Base-by-base conservation (phyloP, 2,329 filamentous ascomycete genomes). In the Calycina marina region DNA sequence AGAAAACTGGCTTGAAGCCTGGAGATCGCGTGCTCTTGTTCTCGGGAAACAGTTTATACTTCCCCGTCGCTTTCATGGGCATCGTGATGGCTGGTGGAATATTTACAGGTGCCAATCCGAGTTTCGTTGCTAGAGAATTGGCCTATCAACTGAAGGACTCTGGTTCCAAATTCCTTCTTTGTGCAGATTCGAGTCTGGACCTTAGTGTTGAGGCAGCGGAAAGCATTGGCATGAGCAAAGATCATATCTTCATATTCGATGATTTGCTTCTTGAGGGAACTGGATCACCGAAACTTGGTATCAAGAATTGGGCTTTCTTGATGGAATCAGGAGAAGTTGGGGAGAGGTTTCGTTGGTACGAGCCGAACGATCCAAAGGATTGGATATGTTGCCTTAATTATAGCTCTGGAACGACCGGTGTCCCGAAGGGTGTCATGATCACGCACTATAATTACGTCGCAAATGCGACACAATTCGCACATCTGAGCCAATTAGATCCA, bases 381-480 rank as follows among this genome's bases (percentile, higher is more conserved):
- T 30, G 32, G 14, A 4, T 69, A 70, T 1, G 71, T 77, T 43
- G 76, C 72, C 66, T 92, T 40, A 90, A 92, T 54, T 92, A 88
- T 56, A 80, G 72, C 41, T 77, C 69, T 10, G 77, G 83, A 4
- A 92, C 84, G 1, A 92, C 84, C 0, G 83, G 84, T 5, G 64
- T 84, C 4, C 81, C 83, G 6, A 92, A 92, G 52, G 84, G 84
- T 8, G 83, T 90, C 10, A 79, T 81, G 69, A 65, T 48, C 12
- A 43, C 44, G 2, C 46, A 48, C 35, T 39, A 35, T 14, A 36
- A 38, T 10, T 49, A 46, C 28, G 36, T 50, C 18, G 40, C 40
- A 18, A 39, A 34, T 30, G 25, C 31, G 6, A 35, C 35, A 18
- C 76, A 81, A 54, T 53, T 63, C 20, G 52, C 52, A 1, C 48